Percentiles rank a stretch among this genome's conserved stretches.
Conservation (phyloP, 1,284 basidiomycete genomes). For the Cryptococcus hybrid region DNA sequence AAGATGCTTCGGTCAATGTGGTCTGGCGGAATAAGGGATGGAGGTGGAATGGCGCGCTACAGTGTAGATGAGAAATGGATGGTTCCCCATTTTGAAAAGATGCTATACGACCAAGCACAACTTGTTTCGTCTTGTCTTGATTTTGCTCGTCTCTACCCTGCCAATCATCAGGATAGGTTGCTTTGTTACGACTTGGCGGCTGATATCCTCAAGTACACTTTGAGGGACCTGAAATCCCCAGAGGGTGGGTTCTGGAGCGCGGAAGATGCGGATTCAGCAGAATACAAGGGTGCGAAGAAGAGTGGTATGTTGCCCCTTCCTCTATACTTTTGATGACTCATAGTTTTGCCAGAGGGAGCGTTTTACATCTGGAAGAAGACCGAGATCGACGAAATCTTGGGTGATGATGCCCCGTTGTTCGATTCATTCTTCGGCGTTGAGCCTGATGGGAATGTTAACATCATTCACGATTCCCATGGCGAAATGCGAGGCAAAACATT, state of each 20-base stretch:
- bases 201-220: conserved; percentile 50
- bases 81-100: conserved; percentile 56
- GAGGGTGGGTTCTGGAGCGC: conserved; percentile 53
- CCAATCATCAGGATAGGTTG: conserved; percentile 15
- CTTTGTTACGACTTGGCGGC: conserved; percentile 35
- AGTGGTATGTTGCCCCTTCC: conserved; percentile 11
- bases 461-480: conserved; percentile 50
- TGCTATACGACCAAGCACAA: conserved; percentile 55
- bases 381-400: conserved; percentile 49
- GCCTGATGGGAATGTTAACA: conserved; percentile 52
- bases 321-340: background rate
- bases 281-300: conserved; percentile 16
- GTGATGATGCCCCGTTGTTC: conserved; percentile 41
- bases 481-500: conserved; percentile 46
- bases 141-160: conserved; percentile 26
- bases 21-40: conserved; percentile 54
- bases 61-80: conserved; percentile 54
- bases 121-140: conserved; percentile 38
- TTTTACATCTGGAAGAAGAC: conserved; percentile 53
- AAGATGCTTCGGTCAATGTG: conserved; percentile 45
- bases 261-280: conserved; percentile 54
- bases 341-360: conserved; percentile 46
- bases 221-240: conserved; percentile 45
- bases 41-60: conserved; percentile 53
- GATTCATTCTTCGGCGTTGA: conserved; percentile 49